Conservation (phyloP, 1,139 yeast species). For the Geotrichum citri-aurantii region DNA sequence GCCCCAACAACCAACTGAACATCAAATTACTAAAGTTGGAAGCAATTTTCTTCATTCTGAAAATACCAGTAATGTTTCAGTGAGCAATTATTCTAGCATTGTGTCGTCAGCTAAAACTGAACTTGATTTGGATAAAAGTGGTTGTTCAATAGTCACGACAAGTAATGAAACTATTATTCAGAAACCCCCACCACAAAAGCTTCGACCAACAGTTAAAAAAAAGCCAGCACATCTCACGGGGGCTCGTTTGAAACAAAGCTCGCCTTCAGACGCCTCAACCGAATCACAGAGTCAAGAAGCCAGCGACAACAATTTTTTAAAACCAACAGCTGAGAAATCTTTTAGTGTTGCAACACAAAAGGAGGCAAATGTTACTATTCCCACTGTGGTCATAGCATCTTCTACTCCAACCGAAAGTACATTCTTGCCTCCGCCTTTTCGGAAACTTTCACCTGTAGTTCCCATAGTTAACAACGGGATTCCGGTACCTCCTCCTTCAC, state of each 20-base stretch:
- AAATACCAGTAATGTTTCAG: background rate
- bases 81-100: background rate
- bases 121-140: background rate
- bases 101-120: background rate
- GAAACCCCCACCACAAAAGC: background rate
- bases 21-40: background rate
- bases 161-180: background rate
- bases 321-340: background rate
- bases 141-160: background rate
- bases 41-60: background rate
- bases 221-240: conserved; percentile 15
- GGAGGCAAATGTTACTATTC: background rate
- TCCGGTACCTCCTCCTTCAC: conserved; percentile 12
- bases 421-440: conserved; percentile 15
- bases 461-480: background rate
- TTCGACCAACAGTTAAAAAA: conserved; percentile 9
- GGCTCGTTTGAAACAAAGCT: background rate
- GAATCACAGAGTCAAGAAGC: background rate
- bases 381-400: background rate
- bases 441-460: conserved; percentile 9
- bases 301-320: background rate
- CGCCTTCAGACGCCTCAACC: background rate
- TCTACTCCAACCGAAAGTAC: background rate
- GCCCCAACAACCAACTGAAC: background rate
- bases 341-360: background rate